phyloP scores from a whole-genome alignment of 2,329 filamentous ascomycete species.

The Colletotrichum sp. region DNA sequence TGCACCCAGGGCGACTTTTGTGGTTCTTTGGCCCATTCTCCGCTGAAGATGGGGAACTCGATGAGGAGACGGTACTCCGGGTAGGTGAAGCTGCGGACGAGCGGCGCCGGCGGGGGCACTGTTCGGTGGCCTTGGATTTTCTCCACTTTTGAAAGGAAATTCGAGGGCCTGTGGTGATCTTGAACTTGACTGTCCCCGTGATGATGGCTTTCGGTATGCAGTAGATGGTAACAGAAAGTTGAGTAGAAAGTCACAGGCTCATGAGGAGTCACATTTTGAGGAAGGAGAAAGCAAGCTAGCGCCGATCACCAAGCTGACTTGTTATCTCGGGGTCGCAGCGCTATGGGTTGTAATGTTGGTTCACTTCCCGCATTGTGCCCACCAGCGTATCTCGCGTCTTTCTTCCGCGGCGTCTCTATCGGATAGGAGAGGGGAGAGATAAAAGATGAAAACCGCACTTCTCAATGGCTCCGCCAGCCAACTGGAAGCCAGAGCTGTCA shows the following conservation, averaged over 20 bases:
- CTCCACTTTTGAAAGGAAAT: not conserved
- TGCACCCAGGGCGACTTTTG: not conserved
- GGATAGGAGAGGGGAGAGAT: not conserved
- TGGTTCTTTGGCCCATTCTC: not conserved
- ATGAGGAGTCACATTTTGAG: not conserved
- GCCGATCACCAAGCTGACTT: not conserved
- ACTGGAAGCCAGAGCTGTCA: not conserved
- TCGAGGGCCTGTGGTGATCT: not conserved
- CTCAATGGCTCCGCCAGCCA: not conserved
- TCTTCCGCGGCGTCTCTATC: not conserved
- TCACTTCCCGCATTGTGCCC: not conserved
- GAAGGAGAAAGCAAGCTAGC: not conserved
- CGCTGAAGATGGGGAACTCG: not conserved
- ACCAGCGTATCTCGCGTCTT: not conserved
- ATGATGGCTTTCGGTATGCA: not conserved
- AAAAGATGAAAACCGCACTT: not conserved
- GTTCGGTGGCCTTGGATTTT: not conserved
- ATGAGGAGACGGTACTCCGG: not conserved
- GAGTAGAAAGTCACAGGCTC: not conserved
- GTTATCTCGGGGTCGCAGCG: not conserved
- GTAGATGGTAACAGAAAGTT: not conserved
- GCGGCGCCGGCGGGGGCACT: not conserved
- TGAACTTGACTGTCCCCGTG: not conserved
- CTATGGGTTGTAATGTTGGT: not conserved
- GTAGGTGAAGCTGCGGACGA: not conserved